Base-by-base conservation (phyloP, 345 rosid genomes). In the Combretum micranthum region DNA sequence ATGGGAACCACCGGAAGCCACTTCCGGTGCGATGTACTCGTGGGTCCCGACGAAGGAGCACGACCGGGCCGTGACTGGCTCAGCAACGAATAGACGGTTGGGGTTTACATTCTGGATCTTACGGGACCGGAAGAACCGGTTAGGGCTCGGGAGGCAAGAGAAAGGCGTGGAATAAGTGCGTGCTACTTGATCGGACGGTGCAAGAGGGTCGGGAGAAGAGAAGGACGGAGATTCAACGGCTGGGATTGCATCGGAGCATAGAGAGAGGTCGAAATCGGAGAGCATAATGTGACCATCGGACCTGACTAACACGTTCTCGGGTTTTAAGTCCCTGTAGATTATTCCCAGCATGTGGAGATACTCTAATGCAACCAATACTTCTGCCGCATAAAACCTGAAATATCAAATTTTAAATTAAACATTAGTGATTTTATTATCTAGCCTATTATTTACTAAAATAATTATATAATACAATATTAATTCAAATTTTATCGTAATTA, bases 271-370 rank as follows among this genome's bases (percentile, higher is more conserved):
- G 62, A 92, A 92, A 50, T 92, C 98, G 10, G 97, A 84, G 67
- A 92, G 86, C 98, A 92, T 92, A 78, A 92, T 86, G 80, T 92
- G 98, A 77, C 98, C 98, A 74, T 92, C 96, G 0, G 91, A 83
- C 78, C 87, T 74, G 63, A 92, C 88, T 42, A 92, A 64, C 54
- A 92, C 90, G 53, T 92, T 92, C 68, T 92, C 97, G 26, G 98
- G 97, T 75, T 92, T 92, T 16, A 92, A 67, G 73, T 92, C 98
- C 64, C 98, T 79, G 90, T 92, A 92, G 70, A 92, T 76, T 44
- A 92, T 83, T 18, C 98, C 98, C 12, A 92, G 57, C 97, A 88
- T 84, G 83, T 89, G 99, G 20, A 93, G 85, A 73, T 93, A 93
- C 78, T 93, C 99, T 13, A 93, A 63, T 13, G 97, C 97, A 39